Base-by-base conservation (phyloP, 495 filamentous ascomycete species). In the Penicillium odoratum region DNA sequence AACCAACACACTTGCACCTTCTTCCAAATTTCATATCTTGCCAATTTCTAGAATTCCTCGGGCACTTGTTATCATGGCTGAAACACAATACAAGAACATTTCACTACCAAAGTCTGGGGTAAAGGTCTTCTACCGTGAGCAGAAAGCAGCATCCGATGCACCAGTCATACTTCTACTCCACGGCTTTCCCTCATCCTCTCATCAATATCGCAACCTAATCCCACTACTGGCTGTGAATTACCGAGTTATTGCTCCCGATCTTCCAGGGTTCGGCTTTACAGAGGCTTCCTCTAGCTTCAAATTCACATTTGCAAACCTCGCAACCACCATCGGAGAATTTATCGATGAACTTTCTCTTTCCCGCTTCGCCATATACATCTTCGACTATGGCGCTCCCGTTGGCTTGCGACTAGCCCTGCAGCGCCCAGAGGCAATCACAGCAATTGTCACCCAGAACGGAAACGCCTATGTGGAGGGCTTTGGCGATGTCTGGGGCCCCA, bases 321-420 rank as follows among this genome's bases (percentile, higher is more conserved):
- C 83, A 4, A 66, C 44, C 18, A 79, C 77, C n/a, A 71, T 85
- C 6, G 63, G 58, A 5, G 73, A 70, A 7, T 83, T 85, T 55
- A 64, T 84, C 21, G 71, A 76, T 21, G 62, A 67, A 21, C 70
- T 84, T 13, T 58, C 67, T 10, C 71, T 86, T 44, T 61, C 50
- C 7, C 77, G 71, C 34, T 86, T 80, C 68, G 70, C 76, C 16
- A 61, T 87, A 28, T 89, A 85, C 66, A 78, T 88, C 57, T 88
- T 88, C 64, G 85, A 89, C 71, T 88, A 87, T 68, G 85, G 85
- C 36, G 83, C 85, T 0, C 84, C 85, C 0, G 74, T 73, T 11
- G 85, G 76, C 4, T 66, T 86, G 9, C 74, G 81, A 5, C 68
- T 87, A 9, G 83, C 85, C 0, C 71, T 86, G 7, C 49, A 74